A percentile compares a stretch with the other conserved stretches of the same genome.
phyloP scores from a whole-genome alignment of 805 yeast species.

The Nakazawaea pomicola region DNA sequence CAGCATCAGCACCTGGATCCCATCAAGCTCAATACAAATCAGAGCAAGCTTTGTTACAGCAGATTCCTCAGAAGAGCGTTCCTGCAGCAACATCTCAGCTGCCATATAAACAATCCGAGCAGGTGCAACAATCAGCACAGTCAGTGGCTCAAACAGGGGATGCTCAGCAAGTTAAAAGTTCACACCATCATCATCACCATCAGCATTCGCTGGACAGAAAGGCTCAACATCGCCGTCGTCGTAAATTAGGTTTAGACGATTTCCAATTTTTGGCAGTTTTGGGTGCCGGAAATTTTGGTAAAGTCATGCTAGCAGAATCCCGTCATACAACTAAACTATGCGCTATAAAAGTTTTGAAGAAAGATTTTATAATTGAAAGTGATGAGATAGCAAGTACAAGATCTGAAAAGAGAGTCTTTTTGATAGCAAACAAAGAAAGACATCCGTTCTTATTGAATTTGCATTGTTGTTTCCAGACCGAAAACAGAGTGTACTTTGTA shows the following conservation, averaged over 20 bases:
- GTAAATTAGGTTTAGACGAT: conserved; percentile 88
- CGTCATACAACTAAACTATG: conserved; percentile 75
- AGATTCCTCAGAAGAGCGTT: no score
- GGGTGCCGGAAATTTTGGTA: conserved; percentile 98
- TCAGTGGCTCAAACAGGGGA: no score
- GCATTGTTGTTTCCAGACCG: conserved; percentile 96
- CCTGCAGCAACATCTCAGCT: no score
- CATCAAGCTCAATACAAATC: no score
- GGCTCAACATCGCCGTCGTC: conserved; percentile 36
- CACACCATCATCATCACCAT: conserved; percentile 17
- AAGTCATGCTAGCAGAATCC: conserved; percentile 95
- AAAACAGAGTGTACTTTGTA: conserved; percentile 93
- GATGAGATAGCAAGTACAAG: conserved; percentile 94
- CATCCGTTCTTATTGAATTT: conserved; percentile 92
- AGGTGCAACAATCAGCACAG: neutral
- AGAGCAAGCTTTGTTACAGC: no score
- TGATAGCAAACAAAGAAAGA: conserved; percentile 64
- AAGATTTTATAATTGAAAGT: conserved; percentile 90
- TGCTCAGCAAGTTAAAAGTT: neutral
- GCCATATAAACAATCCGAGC: no score
- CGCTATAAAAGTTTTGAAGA: conserved; percentile 95
- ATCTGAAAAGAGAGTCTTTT: conserved; percentile 90
- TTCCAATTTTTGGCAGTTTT: conserved; percentile 90
- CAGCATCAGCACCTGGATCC: neutral
- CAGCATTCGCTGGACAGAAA: conserved; percentile 24